Percentiles rank a stretch among this genome's conserved stretches.
phyloP scores from a whole-genome alignment of 257 asterid genomes.

The Buddleja alternifolia region DNA sequence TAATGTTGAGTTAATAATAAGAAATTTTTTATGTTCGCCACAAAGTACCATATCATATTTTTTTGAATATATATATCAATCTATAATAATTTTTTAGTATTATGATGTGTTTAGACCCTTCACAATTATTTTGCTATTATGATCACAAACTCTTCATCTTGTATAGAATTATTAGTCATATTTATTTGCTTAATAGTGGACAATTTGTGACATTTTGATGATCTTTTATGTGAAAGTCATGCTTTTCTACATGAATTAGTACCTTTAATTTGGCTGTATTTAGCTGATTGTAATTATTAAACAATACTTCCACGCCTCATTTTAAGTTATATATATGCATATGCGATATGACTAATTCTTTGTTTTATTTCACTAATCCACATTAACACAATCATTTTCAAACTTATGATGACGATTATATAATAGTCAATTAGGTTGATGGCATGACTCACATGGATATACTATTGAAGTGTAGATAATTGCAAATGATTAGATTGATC shows the following conservation, averaged over 20 bases:
- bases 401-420: constrained; percentile 1
- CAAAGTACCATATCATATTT: neutral
- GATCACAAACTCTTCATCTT: neutral
- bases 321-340: neutral
- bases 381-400: neutral
- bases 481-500: neutral
- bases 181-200: neutral
- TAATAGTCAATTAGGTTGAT: too few species aligned
- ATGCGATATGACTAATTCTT: neutral
- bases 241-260: neutral
- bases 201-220: neutral
- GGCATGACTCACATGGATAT: neutral
- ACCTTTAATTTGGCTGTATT: constrained; percentile 2
- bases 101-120: neutral
- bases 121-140: neutral
- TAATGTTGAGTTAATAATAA: neutral
- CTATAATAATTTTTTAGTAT: too few species aligned
- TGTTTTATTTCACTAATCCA: neutral
- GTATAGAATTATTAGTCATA: neutral
- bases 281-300: neutral
- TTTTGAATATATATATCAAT: neutral
- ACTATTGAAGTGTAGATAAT: neutral
- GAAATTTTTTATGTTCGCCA: neutral
- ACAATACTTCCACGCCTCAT: neutral
- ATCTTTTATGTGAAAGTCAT: constrained; percentile 3